Conservation (phyloP, 306 rosid genomes). For the Cicer cuneatum region DNA sequence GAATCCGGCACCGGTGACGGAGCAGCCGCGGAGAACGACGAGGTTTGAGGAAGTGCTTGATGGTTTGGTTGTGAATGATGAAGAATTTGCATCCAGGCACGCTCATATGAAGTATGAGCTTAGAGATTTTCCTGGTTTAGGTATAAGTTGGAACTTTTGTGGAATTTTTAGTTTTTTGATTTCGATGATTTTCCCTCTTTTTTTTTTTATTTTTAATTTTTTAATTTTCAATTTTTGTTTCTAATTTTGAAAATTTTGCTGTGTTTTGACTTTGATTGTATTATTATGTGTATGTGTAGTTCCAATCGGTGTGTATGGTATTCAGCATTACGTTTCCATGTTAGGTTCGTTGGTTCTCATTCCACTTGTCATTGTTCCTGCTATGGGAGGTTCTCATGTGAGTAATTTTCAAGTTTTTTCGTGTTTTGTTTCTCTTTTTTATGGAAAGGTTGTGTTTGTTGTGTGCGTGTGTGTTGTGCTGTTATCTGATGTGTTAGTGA, state of each 20-base stretch:
- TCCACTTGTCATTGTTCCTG: slow-evolving; percentile 94
- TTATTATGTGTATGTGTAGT: slow-evolving; percentile 51
- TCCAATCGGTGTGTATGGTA: slow-evolving; percentile 83
- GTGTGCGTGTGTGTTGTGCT: slow-evolving; percentile 36
- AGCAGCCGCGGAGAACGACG: slow-evolving; percentile 50
- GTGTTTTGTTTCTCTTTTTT: background rate
- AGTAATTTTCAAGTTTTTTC: slow-evolving; percentile 50
- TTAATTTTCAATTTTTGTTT: background rate
- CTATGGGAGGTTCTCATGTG: slow-evolving; percentile 98
- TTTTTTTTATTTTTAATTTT: too few relatives aligned
- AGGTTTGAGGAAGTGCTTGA: slow-evolving; percentile 75
- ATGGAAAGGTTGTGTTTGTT: slow-evolving; percentile 15
- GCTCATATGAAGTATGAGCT: slow-evolving; percentile 88
- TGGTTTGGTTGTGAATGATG: slow-evolving; percentile 67
- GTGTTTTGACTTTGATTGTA: slow-evolving; percentile 7
- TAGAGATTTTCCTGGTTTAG: slow-evolving; percentile 92
- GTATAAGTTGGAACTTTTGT: slow-evolving; percentile 39
- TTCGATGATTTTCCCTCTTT: background rate
- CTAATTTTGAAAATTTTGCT: slow-evolving; percentile 29
- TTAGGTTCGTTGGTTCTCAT: slow-evolving; percentile 88
- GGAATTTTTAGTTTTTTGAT: background rate
- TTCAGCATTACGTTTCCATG: slow-evolving; percentile 87
- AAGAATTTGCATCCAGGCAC: slow-evolving; percentile 66
- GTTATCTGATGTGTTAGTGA: slow-evolving; percentile 64
- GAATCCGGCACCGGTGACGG: slow-evolving; percentile 16